These are phyloP conservation scores for Orbilia javanica DNA, from an alignment of 2,329 filamentous ascomycete genomes.

Conservation along the genomic window DNA sequence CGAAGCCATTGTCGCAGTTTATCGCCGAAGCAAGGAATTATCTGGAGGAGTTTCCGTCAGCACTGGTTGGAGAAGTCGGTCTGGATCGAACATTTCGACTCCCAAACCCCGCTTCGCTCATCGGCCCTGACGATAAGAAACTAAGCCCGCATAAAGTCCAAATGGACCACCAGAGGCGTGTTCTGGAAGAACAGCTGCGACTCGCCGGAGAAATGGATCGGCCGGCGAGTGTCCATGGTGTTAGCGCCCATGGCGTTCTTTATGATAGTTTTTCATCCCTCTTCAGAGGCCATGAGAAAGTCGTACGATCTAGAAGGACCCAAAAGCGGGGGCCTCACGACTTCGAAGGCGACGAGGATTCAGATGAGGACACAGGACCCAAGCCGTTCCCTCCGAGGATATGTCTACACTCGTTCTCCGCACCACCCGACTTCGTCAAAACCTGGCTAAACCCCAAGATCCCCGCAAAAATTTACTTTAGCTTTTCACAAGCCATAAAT, in stretches of 20 bases:
- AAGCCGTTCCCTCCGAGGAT: conserved; percentile 83
- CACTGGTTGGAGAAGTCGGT: conserved; percentile 82
- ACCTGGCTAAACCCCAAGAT: conserved; percentile 81
- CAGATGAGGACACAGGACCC: conserved; percentile 64
- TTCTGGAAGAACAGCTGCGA: conserved; percentile 77
- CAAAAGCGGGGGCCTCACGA: conserved; percentile 64
- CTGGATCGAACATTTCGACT: conserved; percentile 82
- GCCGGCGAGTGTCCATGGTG: conserved; percentile 78
- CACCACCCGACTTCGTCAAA: conserved; percentile 77
- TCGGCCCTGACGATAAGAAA: conserved; percentile 75
- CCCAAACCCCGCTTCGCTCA: conserved; percentile 66
- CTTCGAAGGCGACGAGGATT: conserved; percentile 49
- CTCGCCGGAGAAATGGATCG: conserved; percentile 77
- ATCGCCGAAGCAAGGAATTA: conserved; percentile 71
- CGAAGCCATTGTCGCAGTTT: conserved; percentile 72
- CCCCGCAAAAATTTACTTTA: conserved; percentile 82
- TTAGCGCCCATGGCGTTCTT: conserved; percentile 80
- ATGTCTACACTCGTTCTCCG: conserved; percentile 94
- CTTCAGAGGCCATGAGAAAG: conserved; percentile 79
- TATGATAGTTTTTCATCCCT: conserved; percentile 74
- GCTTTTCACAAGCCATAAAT: conserved; percentile 89
- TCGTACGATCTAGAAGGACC: conserved; percentile 73
- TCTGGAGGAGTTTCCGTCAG: conserved; percentile 72
- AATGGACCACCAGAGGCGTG: conserved; percentile 75
- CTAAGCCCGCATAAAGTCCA: conserved; percentile 77